Evolutionary conservation across 805 yeast genomes (phyloP).

Genomic region (Metschnikowia matae): DNA sequence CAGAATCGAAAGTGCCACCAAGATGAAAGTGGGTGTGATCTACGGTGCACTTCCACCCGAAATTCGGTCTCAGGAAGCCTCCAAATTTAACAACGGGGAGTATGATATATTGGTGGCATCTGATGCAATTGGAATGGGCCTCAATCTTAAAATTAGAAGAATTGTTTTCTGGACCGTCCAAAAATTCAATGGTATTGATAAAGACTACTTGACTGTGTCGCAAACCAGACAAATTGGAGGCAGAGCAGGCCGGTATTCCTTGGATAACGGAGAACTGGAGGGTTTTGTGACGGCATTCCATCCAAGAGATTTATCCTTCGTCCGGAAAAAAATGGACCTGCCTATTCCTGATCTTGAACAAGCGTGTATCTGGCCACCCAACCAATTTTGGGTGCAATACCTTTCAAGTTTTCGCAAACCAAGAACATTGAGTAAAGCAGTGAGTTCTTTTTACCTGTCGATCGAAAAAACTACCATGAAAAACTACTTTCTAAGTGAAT

Average conservation of each 20-base stretch:
- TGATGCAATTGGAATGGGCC: slow-evolving; percentile 97
- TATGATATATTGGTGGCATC: slow-evolving; percentile 88
- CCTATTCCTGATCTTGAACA: slow-evolving; percentile 49
- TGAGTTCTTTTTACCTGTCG: slow-evolving; percentile 46
- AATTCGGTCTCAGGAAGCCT: slow-evolving; percentile 81
- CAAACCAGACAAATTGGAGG: slow-evolving; percentile 92
- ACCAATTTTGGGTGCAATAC: slow-evolving; percentile 61
- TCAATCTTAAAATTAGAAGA: slow-evolving; percentile 78
- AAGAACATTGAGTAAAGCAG: slow-evolving; percentile 43
- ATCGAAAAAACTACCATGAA: slow-evolving; percentile 19
- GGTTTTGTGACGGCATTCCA: slow-evolving; percentile 54
- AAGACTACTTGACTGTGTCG: slow-evolving; percentile 51
- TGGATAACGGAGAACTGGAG: slow-evolving; percentile 32
- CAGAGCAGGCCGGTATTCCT: slow-evolving; percentile 79
- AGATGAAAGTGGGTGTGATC: slow-evolving; percentile 74
- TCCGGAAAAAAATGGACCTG: slow-evolving; percentile 45
- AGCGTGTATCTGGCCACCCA: slow-evolving; percentile 82
- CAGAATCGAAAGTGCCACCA: slow-evolving; percentile 59
- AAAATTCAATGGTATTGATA: slow-evolving; percentile 66
- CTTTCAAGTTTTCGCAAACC: slow-evolving; percentile 56
- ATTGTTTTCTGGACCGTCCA: slow-evolving; percentile 64
- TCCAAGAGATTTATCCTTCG: slow-evolving; percentile 38
- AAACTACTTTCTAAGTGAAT: slow-evolving; percentile 36
- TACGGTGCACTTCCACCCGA: slow-evolving; percentile 97
- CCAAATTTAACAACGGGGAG: slow-evolving; percentile 69